phyloP scores from a whole-genome alignment of 2,329 filamentous ascomycete species.

The Thielaviopsis euricoi region DNA sequence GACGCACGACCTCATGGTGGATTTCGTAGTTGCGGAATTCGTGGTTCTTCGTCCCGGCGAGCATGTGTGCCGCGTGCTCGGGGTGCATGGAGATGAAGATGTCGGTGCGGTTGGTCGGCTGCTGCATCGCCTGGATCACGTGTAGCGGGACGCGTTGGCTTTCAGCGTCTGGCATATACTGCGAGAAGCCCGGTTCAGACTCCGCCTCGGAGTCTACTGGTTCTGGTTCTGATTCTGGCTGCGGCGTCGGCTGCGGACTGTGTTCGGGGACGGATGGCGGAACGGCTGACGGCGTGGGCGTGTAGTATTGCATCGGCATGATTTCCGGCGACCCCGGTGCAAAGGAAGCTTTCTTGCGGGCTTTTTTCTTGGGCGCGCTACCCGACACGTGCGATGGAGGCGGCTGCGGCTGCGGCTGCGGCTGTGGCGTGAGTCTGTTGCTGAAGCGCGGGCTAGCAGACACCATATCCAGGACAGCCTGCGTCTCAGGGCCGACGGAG shows the following conservation, averaged over 20 bases:
- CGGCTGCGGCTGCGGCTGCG: background rate
- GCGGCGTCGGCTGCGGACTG: constrained; percentile 5
- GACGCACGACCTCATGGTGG: constrained; percentile 35
- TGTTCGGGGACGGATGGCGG: constrained; percentile 6
- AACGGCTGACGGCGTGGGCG: constrained; percentile 1
- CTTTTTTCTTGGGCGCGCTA: background rate
- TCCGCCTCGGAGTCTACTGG: constrained; percentile 19
- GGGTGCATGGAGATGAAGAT: constrained; percentile 35
- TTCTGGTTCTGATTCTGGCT: constrained; percentile 16
- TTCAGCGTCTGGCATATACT: constrained; percentile 15
- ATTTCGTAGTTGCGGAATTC: constrained; percentile 40
- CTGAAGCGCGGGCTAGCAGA: background rate
- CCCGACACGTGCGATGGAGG: background rate
- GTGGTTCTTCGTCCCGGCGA: constrained; percentile 33
- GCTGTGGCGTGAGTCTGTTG: background rate
- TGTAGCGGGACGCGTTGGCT: constrained; percentile 36
- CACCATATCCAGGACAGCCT: constrained; percentile 6
- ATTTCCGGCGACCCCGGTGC: constrained; percentile 6
- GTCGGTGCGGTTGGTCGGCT: constrained; percentile 34
- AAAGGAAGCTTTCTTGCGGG: constrained; percentile 5
- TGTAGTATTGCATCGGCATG: constrained; percentile 9
- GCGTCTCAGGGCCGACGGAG: constrained; percentile 19
- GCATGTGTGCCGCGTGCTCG: constrained; percentile 30
- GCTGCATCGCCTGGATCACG: constrained; percentile 29
- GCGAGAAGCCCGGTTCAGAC: background rate